Conservation (phyloP, 371 early-diverging fungal species). For the Rhizopus arrhizus region DNA sequence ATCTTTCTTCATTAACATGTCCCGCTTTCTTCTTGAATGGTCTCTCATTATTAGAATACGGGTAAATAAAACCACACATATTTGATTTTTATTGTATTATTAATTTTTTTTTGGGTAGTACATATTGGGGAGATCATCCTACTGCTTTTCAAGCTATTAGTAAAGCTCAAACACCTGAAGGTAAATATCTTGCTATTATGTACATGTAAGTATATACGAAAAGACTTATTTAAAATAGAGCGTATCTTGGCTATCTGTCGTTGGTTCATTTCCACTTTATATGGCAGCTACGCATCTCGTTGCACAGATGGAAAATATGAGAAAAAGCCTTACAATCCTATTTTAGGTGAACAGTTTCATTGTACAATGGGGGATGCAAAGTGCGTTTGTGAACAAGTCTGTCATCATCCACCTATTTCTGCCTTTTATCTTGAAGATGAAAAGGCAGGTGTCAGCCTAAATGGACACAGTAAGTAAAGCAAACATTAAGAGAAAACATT, state of each 20-base stretch:
- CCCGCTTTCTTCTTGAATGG: constrained; percentile 79
- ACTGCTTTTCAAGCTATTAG: constrained; percentile 47
- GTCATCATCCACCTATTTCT: constrained; percentile 95
- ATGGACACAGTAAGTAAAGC: constrained; percentile 62
- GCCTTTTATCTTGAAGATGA: constrained; percentile 73
- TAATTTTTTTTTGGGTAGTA: constrained; percentile 9
- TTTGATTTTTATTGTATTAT: neutral
- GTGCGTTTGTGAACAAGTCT: constrained; percentile 75
- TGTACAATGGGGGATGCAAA: constrained; percentile 43
- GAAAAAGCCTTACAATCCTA: constrained; percentile 85
- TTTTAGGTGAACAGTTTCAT: constrained; percentile 88
- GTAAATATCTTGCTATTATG: constrained; percentile 16
- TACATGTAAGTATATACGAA: neutral
- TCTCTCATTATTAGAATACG: constrained; percentile 76
- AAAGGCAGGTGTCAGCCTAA: constrained; percentile 61
- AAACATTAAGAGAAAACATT: neutral
- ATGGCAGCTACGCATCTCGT: constrained; percentile 61
- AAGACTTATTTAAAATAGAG: constrained; percentile 12
- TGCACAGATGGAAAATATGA: constrained; percentile 49
- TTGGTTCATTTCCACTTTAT: constrained; percentile 62
- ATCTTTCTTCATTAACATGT: constrained; percentile 76
- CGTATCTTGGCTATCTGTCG: constrained; percentile 32
- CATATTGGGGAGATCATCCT: constrained; percentile 37
- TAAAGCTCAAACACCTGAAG: constrained; percentile 55
- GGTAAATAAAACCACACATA: constrained; percentile 42